These are phyloP conservation scores for Mrakia hoshinonis DNA, from an alignment of 768 basidiomycete species.

Conservation along the genomic window DNA sequence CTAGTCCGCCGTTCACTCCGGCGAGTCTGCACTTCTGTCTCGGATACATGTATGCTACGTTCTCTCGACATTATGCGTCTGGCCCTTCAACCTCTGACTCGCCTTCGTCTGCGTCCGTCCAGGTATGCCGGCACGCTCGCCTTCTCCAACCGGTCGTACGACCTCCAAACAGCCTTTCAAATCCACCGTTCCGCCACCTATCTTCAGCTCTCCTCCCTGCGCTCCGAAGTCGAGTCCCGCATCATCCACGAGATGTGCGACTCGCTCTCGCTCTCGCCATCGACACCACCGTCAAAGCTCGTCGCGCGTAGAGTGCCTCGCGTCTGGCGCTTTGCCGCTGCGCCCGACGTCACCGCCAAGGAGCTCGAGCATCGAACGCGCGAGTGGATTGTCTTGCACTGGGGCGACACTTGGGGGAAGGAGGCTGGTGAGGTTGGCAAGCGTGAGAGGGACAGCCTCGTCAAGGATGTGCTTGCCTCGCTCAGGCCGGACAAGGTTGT, in stretches of 20 bases:
- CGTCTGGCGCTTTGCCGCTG: conserved; percentile 69
- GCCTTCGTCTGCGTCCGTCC: conserved; percentile 60
- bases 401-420: conserved; percentile 75
- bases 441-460: conserved; percentile 56
- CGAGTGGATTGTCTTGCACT: conserved; percentile 68
- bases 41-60: conserved; percentile 20
- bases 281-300: conserved; percentile 15
- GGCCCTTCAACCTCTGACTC: conserved; percentile 1
- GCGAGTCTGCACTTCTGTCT: conserved; percentile 29
- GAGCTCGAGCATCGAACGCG: conserved; percentile 63
- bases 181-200: conserved; percentile 77
- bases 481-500: conserved; percentile 63
- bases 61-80: neutral
- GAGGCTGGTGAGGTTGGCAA: conserved; percentile 67
- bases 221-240: conserved; percentile 69
- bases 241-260: conserved; percentile 83
- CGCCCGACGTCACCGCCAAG: conserved; percentile 66
- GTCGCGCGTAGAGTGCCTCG: conserved; percentile 67
- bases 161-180: conserved; percentile 81
- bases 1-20: conserved; percentile 23
- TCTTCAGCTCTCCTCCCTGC: conserved; percentile 62
- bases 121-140: conserved; percentile 90
- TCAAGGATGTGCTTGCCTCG: conserved; percentile 64
- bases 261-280: conserved; percentile 13
- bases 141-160: conserved; percentile 86